Percentiles rank a stretch among this genome's conserved stretches.
Evolutionary conservation across 2,329 filamentous ascomycete species (phyloP).

Genomic region (Keithomyces neogunnii): DNA sequence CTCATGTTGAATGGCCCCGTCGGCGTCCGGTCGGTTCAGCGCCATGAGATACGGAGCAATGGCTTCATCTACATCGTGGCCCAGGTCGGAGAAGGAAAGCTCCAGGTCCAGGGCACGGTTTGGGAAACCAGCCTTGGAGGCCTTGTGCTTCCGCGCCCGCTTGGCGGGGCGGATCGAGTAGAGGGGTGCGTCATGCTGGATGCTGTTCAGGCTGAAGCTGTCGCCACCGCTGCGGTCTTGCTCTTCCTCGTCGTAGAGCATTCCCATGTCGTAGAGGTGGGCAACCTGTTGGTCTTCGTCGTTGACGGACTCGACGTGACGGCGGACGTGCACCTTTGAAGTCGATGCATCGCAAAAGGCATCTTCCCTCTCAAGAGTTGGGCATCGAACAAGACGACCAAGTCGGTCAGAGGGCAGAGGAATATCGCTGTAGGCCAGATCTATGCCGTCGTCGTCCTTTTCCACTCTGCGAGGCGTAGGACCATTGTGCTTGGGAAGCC

Average conservation of each 20-base stretch:
- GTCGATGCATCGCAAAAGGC: constrained; percentile 36
- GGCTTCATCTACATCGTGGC: constrained; percentile 30
- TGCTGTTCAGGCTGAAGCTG: constrained; percentile 29
- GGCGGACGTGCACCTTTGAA: constrained; percentile 21
- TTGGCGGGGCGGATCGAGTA: constrained; percentile 30
- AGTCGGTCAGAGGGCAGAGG: constrained; percentile 27
- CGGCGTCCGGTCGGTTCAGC: constrained; percentile 10
- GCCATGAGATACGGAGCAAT: constrained; percentile 28
- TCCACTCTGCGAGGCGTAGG: constrained; percentile 3
- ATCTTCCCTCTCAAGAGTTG: constrained; percentile 36
- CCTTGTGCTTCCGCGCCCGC: constrained; percentile 19
- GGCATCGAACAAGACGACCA: constrained; percentile 23
- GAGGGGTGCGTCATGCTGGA: constrained; percentile 27
- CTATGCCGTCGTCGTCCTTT: constrained; percentile 22
- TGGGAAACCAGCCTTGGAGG: constrained; percentile 10
- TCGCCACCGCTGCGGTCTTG: constrained; percentile 21
- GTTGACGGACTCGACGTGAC: constrained; percentile 11
- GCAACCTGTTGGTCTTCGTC: constrained; percentile 27
- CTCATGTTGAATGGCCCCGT: constrained; percentile 11
- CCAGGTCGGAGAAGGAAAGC: constrained; percentile 35
- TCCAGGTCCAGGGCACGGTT: constrained; percentile 23
- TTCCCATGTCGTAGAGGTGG: constrained; percentile 34
- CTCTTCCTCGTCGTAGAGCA: constrained; percentile 33
- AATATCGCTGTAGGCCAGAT: constrained; percentile 25
- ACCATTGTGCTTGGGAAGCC: not conserved